Conservation (phyloP, 2,329 filamentous ascomycete genomes). For the Trichoderma sp. region DNA sequence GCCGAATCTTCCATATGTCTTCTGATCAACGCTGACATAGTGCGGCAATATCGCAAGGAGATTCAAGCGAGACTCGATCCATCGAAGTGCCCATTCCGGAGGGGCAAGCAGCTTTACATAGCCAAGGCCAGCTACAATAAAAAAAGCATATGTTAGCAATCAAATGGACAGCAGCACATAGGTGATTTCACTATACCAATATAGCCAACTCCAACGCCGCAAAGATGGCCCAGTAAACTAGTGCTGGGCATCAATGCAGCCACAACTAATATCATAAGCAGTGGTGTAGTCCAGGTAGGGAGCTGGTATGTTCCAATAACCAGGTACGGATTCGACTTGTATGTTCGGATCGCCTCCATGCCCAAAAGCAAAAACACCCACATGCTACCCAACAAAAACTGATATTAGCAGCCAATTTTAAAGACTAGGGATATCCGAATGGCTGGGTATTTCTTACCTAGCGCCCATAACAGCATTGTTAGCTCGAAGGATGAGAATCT, state of each 20-base stretch:
- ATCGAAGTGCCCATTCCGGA: slow-evolving; percentile 83
- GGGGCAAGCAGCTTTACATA: slow-evolving; percentile 89
- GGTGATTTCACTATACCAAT: slow-evolving; percentile 63
- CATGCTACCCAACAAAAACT: slow-evolving; percentile 59
- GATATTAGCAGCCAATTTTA: not conserved
- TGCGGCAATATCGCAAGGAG: slow-evolving; percentile 82
- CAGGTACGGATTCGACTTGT: slow-evolving; percentile 78
- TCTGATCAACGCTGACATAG: slow-evolving; percentile 93
- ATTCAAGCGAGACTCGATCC: slow-evolving; percentile 87
- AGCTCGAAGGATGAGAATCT: slow-evolving; percentile 70
- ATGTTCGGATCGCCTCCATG: slow-evolving; percentile 84
- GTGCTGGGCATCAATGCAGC: slow-evolving; percentile 78
- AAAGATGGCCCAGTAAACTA: slow-evolving; percentile 84
- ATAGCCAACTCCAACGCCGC: slow-evolving; percentile 83
- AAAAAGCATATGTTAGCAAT: not conserved
- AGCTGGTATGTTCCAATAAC: slow-evolving; percentile 67
- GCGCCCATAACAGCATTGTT: slow-evolving; percentile 81
- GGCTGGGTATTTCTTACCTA: slow-evolving; percentile 60
- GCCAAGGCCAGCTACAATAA: slow-evolving; percentile 71
- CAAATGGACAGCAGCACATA: not conserved
- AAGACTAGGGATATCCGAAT: not conserved
- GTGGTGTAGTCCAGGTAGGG: slow-evolving; percentile 88
- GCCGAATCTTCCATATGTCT: slow-evolving; percentile 91
- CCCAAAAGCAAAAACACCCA: slow-evolving; percentile 91
- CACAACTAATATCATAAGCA: slow-evolving; percentile 75